phyloP scores from a whole-genome alignment of 306 rosid species.

The Sindora glabra region DNA sequence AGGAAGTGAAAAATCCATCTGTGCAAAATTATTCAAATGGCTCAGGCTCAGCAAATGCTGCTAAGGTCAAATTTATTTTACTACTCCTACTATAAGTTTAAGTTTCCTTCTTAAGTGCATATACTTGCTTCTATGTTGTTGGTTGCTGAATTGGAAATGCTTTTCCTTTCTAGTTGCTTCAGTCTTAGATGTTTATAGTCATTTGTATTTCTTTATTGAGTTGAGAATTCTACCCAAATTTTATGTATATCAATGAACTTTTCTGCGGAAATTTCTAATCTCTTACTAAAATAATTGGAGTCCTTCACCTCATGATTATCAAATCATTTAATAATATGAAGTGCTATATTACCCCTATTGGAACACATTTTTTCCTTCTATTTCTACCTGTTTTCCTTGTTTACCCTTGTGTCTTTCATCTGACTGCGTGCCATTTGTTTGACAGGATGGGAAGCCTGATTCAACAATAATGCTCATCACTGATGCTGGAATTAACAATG shows the following conservation, averaged over 20 bases:
- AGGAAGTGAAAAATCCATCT: constrained; percentile 11
- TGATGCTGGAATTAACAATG: constrained; percentile 17
- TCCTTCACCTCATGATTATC: not conserved
- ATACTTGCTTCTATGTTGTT: not conserved
- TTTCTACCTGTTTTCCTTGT: no score
- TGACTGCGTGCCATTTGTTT: constrained; percentile 15
- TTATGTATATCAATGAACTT: no score
- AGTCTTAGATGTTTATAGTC: not conserved
- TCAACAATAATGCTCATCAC: constrained; percentile 14
- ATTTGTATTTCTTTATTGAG: not conserved
- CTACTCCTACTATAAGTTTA: constrained; percentile 10
- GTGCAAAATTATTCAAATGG: constrained; percentile 22
- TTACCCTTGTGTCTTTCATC: not conserved
- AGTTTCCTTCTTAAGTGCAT: not conserved
- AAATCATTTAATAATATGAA: not conserved
- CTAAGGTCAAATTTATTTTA: constrained; percentile 24
- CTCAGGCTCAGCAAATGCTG: constrained; percentile 28
- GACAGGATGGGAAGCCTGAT: constrained; percentile 39
- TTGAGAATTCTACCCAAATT: not conserved
- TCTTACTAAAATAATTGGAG: not conserved
- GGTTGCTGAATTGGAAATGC: not conserved
- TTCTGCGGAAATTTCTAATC: not conserved
- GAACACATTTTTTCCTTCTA: no score
- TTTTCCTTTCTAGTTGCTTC: not conserved
- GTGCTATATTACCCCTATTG: no score